Evolutionary conservation across 2,329 filamentous ascomycete species (phyloP).

Genomic region (Paraphoma chrysanthemicola): DNA sequence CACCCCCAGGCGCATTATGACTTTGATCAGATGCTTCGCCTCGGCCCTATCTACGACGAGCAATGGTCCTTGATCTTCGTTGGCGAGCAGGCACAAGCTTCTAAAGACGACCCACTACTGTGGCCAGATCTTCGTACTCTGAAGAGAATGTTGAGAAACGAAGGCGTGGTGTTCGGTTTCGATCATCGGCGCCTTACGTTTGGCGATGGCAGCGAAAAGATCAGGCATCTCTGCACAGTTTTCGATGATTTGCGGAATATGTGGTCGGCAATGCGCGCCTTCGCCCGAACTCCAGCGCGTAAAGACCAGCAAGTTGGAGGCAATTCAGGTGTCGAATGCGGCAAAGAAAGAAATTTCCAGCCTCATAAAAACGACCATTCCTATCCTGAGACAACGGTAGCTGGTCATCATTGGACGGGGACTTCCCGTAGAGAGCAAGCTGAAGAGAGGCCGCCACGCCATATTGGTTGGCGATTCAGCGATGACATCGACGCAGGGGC

Average conservation of each 20-base stretch:
- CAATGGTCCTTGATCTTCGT: conserved; percentile 13
- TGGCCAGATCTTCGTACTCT: conserved; percentile 6
- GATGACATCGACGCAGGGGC: neutral
- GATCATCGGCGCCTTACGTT: conserved; percentile 6
- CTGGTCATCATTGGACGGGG: too few species aligned
- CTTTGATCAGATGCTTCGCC: conserved; percentile 12
- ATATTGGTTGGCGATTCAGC: conserved; percentile 8
- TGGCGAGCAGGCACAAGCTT: neutral
- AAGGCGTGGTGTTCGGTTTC: conserved; percentile 9
- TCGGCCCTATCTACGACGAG: conserved; percentile 12
- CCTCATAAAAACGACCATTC: neutral
- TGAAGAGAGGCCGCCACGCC: neutral
- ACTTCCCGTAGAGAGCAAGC: neutral
- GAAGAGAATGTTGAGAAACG: conserved; percentile 10
- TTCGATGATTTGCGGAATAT: conserved; percentile 6
- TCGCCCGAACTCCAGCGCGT: neutral
- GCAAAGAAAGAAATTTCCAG: neutral
- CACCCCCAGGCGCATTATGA: conserved; percentile 6
- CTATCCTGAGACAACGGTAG: neutral
- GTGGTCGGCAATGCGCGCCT: conserved; percentile 3
- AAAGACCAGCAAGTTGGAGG: neutral
- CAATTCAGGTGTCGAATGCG: neutral
- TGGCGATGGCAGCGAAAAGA: neutral
- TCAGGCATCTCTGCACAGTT: conserved; percentile 5
- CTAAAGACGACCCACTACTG: neutral